phyloP scores from a whole-genome alignment of 1,139 yeast species.

The Meyerozyma guilliermondii region DNA sequence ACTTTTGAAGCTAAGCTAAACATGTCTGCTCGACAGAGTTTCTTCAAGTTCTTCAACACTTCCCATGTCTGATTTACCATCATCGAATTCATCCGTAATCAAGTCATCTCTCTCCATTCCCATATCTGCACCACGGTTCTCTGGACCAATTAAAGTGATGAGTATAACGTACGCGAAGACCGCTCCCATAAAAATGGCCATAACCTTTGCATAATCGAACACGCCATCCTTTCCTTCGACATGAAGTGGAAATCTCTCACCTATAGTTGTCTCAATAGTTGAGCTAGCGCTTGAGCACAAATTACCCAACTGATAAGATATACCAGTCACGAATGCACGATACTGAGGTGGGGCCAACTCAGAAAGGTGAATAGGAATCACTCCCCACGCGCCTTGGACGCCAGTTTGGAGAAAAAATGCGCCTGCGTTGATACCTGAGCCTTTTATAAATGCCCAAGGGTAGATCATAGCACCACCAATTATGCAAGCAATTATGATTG shows the following conservation, averaged over 20 bases:
- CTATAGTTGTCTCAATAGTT: slow-evolving; percentile 74
- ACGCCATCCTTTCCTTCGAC: slow-evolving; percentile 5
- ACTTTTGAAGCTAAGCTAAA: background rate
- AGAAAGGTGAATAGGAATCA: slow-evolving; percentile 70
- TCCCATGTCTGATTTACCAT: background rate
- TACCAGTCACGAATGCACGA: slow-evolving; percentile 69
- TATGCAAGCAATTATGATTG: slow-evolving; percentile 48
- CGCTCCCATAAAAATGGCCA: slow-evolving; percentile 81
- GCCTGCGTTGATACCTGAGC: slow-evolving; percentile 63
- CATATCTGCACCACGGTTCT: slow-evolving; percentile 43
- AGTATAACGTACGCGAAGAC: slow-evolving; percentile 61
- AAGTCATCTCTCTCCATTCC: slow-evolving; percentile 13
- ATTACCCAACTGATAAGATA: slow-evolving; percentile 79
- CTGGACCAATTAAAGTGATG: slow-evolving; percentile 68
- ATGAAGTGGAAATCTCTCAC: slow-evolving; percentile 53
- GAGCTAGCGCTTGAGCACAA: slow-evolving; percentile 79
- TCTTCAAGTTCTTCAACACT: background rate
- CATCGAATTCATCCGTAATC: slow-evolving; percentile 6
- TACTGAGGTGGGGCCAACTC: slow-evolving; percentile 77
- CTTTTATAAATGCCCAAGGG: slow-evolving; percentile 65
- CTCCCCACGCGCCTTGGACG: slow-evolving; percentile 90
- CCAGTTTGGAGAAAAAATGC: slow-evolving; percentile 75
- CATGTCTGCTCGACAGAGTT: background rate
- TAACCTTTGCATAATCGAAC: slow-evolving; percentile 44
- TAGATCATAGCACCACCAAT: slow-evolving; percentile 63